Conservation (phyloP, 2,329 filamentous ascomycete species). For the Trichophyton rubrum region DNA sequence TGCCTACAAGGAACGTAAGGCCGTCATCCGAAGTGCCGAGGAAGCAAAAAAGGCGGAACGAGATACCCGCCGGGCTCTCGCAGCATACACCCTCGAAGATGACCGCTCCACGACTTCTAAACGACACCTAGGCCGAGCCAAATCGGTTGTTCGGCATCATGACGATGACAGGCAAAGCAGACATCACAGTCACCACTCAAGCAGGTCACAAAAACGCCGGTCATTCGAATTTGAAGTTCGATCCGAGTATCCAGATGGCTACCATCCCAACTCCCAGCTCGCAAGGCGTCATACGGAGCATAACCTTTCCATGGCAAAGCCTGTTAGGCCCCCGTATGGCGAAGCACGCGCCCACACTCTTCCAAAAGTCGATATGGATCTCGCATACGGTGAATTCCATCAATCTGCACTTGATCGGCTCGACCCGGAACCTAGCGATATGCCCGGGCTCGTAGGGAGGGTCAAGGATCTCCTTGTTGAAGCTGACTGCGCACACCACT, state of each 20-base stretch:
- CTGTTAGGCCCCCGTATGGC: slow-evolving; percentile 9
- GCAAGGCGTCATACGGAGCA: slow-evolving; percentile 30
- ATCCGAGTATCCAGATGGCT: background rate
- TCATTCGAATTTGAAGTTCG: slow-evolving; percentile 18
- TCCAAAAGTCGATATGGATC: slow-evolving; percentile 62
- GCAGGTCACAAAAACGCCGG: slow-evolving; percentile 18
- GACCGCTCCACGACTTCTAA: slow-evolving; percentile 32
- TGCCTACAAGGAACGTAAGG: slow-evolving; percentile 78
- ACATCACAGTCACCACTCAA: slow-evolving; percentile 19
- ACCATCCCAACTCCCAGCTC: slow-evolving; percentile 16
- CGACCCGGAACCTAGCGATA: slow-evolving; percentile 42
- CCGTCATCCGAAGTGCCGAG: slow-evolving; percentile 60
- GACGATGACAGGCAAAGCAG: slow-evolving; percentile 1
- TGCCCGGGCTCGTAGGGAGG: slow-evolving; percentile 56
- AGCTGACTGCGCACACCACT: slow-evolving; percentile 77
- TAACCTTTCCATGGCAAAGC: slow-evolving; percentile 17
- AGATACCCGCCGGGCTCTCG: slow-evolving; percentile 47
- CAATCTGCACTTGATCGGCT: slow-evolving; percentile 44
- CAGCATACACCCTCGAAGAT: slow-evolving; percentile 39
- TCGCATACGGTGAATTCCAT: slow-evolving; percentile 79
- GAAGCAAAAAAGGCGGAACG: slow-evolving; percentile 47
- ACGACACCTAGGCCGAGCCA: slow-evolving; percentile 29
- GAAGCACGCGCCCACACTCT: slow-evolving; percentile 18
- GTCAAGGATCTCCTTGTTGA: slow-evolving; percentile 72
- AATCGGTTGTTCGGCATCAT: slow-evolving; percentile 16